Evolutionary conservation across 371 early-diverging fungal genomes (phyloP).

Genomic region (Circinella umbellata): DNA sequence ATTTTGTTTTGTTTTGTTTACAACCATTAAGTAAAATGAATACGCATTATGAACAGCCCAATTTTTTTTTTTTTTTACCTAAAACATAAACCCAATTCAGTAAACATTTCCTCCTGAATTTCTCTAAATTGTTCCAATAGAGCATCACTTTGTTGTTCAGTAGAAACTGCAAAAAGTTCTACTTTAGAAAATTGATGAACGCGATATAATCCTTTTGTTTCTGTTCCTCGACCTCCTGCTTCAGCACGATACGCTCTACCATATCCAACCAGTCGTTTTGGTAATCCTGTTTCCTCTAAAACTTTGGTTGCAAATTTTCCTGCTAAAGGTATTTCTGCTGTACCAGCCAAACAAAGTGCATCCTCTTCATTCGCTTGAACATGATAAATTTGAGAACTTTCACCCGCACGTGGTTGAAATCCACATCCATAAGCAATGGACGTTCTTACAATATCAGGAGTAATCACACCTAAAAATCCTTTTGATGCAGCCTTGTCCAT

Average conservation of each 20-base stretch:
- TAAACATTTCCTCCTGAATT: conserved; percentile 80
- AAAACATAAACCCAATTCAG: conserved; percentile 81
- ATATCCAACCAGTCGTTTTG: conserved; percentile 77
- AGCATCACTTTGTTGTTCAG: conserved; percentile 67
- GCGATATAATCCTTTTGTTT: conserved; percentile 88
- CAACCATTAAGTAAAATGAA: too few relatives aligned
- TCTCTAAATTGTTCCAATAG: conserved; percentile 74
- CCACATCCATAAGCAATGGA: conserved; percentile 89
- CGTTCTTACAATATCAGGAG: conserved; percentile 87
- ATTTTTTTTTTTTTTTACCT: conserved; percentile 45
- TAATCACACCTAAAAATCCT: conserved; percentile 82
- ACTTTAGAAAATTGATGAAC: conserved; percentile 96
- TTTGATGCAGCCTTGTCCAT: conserved; percentile 69
- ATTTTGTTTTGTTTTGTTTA: background rate
- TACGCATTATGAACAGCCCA: too few relatives aligned
- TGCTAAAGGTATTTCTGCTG: conserved; percentile 93
- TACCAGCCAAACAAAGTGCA: conserved; percentile 80
- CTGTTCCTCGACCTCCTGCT: conserved; percentile 85
- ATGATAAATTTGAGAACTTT: conserved; percentile 87
- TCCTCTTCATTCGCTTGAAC: conserved; percentile 44
- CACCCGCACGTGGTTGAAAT: conserved; percentile 81
- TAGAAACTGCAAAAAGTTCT: conserved; percentile 84
- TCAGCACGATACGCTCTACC: conserved; percentile 91
- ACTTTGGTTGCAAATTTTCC: conserved; percentile 76
- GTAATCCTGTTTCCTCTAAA: conserved; percentile 61